These are phyloP conservation scores for Nannochloris sp. DNA, from an alignment of 139 green algal genomes.

Conservation along the genomic window DNA sequence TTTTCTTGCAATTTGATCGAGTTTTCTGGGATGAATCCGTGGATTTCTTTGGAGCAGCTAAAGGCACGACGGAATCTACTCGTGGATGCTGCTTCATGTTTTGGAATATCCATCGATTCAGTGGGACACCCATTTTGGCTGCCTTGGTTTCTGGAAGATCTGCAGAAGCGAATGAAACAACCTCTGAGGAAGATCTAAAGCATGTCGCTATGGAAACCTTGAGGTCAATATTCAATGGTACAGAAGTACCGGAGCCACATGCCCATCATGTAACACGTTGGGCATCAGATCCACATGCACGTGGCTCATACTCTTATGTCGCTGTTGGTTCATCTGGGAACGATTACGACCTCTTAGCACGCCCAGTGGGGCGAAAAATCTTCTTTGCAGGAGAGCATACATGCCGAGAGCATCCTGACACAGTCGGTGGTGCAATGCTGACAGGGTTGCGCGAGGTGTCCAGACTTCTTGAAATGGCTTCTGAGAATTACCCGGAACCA, in stretches of 20 bases:
- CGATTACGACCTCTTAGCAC: conserved; percentile 65
- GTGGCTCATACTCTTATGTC: conserved; percentile 71
- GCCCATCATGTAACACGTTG: conserved; percentile 35
- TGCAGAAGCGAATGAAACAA: conserved; percentile 8
- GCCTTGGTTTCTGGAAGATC: conserved; percentile 43
- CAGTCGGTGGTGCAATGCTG: conserved; percentile 78
- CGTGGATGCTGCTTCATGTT: conserved; percentile 74
- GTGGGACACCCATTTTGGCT: conserved; percentile 32
- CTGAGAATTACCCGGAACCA: conserved; percentile 9
- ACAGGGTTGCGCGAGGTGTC: conserved; percentile 62
- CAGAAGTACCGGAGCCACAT: conserved; percentile 33
- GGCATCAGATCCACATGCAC: conserved; percentile 21
- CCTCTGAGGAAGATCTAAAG: conserved; percentile 14
- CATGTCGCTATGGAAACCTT: conserved; percentile 38
- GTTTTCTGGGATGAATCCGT: conserved; percentile 65
- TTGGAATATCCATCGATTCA: conserved; percentile 68
- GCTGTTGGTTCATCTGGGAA: conserved; percentile 43
- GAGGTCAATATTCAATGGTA: conserved; percentile 5
- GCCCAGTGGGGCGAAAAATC: conserved; percentile 41
- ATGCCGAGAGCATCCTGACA: conserved; percentile 68
- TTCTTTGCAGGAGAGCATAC: conserved; percentile 86
- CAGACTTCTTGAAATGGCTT: conserved; percentile 36
- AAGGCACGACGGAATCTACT: conserved; percentile 8
- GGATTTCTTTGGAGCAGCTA: conserved; percentile 71
- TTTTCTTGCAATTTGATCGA: conserved; percentile 70